Percentiles rank a stretch among this genome's conserved stretches.
phyloP scores from a whole-genome alignment of 345 rosid species.

The Mallotus nudiflorus region DNA sequence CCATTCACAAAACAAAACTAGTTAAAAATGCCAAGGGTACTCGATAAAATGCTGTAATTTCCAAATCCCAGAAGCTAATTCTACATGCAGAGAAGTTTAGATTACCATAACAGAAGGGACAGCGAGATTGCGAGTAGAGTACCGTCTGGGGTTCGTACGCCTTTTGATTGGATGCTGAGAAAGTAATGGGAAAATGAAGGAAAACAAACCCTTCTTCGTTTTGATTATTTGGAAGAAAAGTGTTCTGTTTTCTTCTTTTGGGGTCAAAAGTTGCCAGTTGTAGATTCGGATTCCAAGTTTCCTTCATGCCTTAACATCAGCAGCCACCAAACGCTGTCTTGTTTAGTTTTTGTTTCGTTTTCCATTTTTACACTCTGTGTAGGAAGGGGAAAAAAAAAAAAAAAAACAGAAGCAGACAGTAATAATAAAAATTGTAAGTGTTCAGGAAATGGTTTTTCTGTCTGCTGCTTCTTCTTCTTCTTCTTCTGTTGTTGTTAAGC shows the following conservation, averaged over 20 bases:
- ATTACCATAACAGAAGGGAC: neutral
- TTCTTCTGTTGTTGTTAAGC: no score
- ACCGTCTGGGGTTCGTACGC: neutral
- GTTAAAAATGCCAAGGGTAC: no score
- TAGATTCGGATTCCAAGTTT: neutral
- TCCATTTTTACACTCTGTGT: no score
- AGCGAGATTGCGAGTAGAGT: neutral
- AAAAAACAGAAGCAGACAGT: no score
- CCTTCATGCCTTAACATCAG: neutral
- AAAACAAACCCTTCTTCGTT: no score
- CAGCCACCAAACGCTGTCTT: neutral
- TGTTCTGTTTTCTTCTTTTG: no score
- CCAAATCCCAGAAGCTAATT: neutral
- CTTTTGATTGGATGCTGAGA: neutral
- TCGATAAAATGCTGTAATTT: no score
- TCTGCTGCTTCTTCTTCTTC: no score
- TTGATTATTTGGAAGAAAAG: no score
- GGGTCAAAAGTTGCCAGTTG: slow-evolving; percentile 7
- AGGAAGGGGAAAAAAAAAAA: no score
- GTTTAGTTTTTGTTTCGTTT: neutral
- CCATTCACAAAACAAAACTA: neutral
- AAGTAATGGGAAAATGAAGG: neutral
- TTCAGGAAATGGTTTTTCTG: no score
- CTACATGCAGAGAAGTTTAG: neutral
- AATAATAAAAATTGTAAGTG: no score